phyloP scores from a whole-genome alignment of 257 asterid genomes.

The Eustoma russellianum region DNA sequence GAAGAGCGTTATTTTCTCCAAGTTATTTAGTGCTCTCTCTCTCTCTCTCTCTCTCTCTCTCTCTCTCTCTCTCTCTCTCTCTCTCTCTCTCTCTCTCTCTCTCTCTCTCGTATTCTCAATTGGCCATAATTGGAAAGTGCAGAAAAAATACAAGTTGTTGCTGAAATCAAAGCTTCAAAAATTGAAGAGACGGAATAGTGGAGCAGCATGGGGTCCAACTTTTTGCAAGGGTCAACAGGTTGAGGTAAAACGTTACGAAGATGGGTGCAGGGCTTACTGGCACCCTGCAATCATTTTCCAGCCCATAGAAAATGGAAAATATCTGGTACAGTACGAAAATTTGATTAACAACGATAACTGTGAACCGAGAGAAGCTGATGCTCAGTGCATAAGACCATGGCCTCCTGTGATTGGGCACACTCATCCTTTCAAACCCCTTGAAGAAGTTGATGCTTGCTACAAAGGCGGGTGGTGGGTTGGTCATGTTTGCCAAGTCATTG shows the following conservation, averaged over 20 bases:
- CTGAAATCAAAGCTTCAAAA: slow-evolving; percentile 26
- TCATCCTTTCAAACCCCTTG: slow-evolving; percentile 28
- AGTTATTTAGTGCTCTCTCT: too few species aligned
- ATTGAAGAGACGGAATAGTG: slow-evolving; percentile 13
- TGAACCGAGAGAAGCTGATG: slow-evolving; percentile 32
- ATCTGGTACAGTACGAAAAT: slow-evolving; percentile 37
- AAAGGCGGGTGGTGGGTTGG: slow-evolving; percentile 56
- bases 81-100: too few species aligned
- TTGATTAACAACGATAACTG: slow-evolving; percentile 28
- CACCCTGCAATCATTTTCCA: slow-evolving; percentile 34
- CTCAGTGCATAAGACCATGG: slow-evolving; percentile 41
- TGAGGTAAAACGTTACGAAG: slow-evolving; percentile 41
- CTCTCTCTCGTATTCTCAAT: slow-evolving; percentile 1
- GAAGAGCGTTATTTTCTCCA: too few species aligned
- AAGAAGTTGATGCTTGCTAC: slow-evolving; percentile 51
- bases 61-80: not conserved
- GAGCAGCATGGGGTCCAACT: slow-evolving; percentile 11
- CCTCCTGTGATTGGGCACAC: slow-evolving; percentile 24
- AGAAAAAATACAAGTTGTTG: slow-evolving; percentile 30
- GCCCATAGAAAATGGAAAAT: slow-evolving; percentile 22
- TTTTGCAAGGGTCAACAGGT: slow-evolving; percentile 31
- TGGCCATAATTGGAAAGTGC: slow-evolving; percentile 17
- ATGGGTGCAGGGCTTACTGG: slow-evolving; percentile 40
- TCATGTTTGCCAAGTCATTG: slow-evolving; percentile 24
- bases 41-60: not conserved